phyloP scores from a whole-genome alignment of 805 yeast genomes.

The Yarrowia sp. region DNA sequence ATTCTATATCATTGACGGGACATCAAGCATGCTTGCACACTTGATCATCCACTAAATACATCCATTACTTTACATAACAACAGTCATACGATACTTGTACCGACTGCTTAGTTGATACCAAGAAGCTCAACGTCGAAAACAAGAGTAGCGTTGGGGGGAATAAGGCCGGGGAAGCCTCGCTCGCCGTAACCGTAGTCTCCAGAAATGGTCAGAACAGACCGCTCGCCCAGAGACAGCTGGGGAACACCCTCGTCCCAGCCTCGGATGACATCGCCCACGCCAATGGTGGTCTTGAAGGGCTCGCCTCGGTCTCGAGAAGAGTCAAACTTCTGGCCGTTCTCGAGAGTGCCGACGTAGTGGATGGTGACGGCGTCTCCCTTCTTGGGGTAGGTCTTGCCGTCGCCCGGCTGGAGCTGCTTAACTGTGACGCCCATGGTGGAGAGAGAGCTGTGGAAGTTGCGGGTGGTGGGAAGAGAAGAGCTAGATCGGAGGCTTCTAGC shows the following conservation, averaged over 20 bases:
- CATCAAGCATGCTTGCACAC: no score
- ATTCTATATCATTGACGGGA: no score
- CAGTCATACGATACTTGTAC: neutral
- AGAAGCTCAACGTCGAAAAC: slow-evolving; percentile 45
- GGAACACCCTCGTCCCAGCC: slow-evolving; percentile 98
- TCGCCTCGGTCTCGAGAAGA: slow-evolving; percentile 92
- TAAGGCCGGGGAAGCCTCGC: slow-evolving; percentile 94
- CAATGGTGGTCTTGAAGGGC: slow-evolving; percentile 91
- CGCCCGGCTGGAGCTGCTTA: slow-evolving; percentile 52
- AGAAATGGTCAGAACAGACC: slow-evolving; percentile 88
- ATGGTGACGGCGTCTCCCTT: slow-evolving; percentile 86
- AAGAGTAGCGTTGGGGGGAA: slow-evolving; percentile 95
- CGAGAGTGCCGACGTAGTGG: slow-evolving; percentile 93
- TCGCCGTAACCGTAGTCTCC: slow-evolving; percentile 91
- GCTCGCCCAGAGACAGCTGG: slow-evolving; percentile 86
- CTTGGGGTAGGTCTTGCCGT: slow-evolving; percentile 83
- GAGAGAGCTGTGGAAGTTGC: slow-evolving; percentile 12
- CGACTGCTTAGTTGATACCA: slow-evolving; percentile 32
- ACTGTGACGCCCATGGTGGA: slow-evolving; percentile 43
- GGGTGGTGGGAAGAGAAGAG: neutral
- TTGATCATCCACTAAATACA: slow-evolving; percentile 18
- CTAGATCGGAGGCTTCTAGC: slow-evolving; percentile 26
- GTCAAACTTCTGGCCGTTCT: slow-evolving; percentile 93
- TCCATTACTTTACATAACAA: slow-evolving; percentile 12
- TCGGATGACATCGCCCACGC: slow-evolving; percentile 93